These are phyloP conservation scores for Stemphylium vesicarium DNA, from an alignment of 2,329 filamentous ascomycete species.

Conservation along the genomic window DNA sequence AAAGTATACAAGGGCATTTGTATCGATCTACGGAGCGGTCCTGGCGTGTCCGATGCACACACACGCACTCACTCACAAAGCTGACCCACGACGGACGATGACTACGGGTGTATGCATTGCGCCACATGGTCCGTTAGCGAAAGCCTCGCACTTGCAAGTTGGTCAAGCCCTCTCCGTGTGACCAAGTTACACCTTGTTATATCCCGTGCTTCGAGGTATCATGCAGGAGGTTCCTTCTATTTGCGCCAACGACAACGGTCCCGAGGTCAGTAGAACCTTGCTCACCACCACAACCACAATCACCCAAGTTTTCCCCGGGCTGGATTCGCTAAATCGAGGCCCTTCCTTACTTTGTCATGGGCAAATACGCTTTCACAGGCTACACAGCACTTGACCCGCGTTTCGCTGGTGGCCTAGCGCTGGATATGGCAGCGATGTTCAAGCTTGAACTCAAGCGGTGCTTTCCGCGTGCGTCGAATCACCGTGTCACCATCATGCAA, in stretches of 20 bases:
- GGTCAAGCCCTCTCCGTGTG: slow-evolving; percentile 24
- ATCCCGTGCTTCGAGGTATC: slow-evolving; percentile 21
- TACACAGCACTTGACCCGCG: slow-evolving; percentile 24
- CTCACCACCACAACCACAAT: slow-evolving; percentile 6
- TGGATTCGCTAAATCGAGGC: slow-evolving; percentile 26
- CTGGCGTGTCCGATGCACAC: slow-evolving; percentile 23
- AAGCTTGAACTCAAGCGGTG: slow-evolving; percentile 16
- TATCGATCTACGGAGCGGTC: slow-evolving; percentile 16
- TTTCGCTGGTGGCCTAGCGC: slow-evolving; percentile 25
- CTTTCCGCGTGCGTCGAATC: slow-evolving; percentile 21
- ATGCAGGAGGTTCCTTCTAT: slow-evolving; percentile 24
- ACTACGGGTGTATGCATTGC: slow-evolving; percentile 11
- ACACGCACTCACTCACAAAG: not conserved
- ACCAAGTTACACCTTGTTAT: slow-evolving; percentile 18
- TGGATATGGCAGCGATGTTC: slow-evolving; percentile 27
- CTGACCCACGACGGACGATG: slow-evolving; percentile 1
- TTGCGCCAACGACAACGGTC: slow-evolving; percentile 22
- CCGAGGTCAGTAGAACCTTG: slow-evolving; percentile 12
- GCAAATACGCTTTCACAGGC: slow-evolving; percentile 28
- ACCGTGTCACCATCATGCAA: slow-evolving; percentile 29
- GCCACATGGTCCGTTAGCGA: slow-evolving; percentile 18
- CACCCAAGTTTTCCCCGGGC: slow-evolving; percentile 14
- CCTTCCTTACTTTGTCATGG: slow-evolving; percentile 28
- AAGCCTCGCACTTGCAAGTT: slow-evolving; percentile 7
- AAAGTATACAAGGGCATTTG: slow-evolving; percentile 20